Evolutionary conservation across 345 rosid genomes (phyloP).

Genomic region (Xanthoceras sorbifolium): DNA sequence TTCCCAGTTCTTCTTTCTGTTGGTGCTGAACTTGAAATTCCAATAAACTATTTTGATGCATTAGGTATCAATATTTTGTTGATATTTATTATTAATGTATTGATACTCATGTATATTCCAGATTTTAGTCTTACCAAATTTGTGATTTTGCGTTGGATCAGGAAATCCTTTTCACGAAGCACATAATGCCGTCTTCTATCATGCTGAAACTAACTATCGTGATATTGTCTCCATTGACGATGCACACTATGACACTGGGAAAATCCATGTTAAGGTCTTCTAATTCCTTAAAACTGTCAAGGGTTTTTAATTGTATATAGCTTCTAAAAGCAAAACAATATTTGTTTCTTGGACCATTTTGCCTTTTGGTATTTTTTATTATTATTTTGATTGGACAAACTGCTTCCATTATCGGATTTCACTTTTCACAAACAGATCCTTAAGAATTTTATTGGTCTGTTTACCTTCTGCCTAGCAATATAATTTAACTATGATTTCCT

Average conservation of each 20-base stretch:
- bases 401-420: background rate
- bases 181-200: constrained; percentile 47
- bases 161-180: constrained; percentile 85
- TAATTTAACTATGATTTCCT: constrained; percentile 18
- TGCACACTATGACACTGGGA: constrained; percentile 37
- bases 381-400: background rate
- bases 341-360: background rate
- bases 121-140: constrained; percentile 18
- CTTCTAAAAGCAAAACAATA: background rate
- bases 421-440: background rate
- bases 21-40: constrained; percentile 75
- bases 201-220: constrained; percentile 68
- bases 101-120: constrained; percentile 14
- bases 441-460: background rate
- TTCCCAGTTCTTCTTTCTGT: constrained; percentile 66
- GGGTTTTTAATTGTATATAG: background rate
- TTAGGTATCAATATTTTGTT: constrained; percentile 47
- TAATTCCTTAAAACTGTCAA: background rate
- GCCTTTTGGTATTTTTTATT: background rate
- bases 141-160: constrained; percentile 35
- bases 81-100: constrained; percentile 10
- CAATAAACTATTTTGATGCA: constrained; percentile 66
- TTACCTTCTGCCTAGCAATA: background rate
- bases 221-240: constrained; percentile 58
- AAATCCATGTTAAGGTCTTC: constrained; percentile 70